Evolutionary conservation across 495 filamentous ascomycete species (phyloP).

Genomic region (Thermochaetoides thermophila): DNA sequence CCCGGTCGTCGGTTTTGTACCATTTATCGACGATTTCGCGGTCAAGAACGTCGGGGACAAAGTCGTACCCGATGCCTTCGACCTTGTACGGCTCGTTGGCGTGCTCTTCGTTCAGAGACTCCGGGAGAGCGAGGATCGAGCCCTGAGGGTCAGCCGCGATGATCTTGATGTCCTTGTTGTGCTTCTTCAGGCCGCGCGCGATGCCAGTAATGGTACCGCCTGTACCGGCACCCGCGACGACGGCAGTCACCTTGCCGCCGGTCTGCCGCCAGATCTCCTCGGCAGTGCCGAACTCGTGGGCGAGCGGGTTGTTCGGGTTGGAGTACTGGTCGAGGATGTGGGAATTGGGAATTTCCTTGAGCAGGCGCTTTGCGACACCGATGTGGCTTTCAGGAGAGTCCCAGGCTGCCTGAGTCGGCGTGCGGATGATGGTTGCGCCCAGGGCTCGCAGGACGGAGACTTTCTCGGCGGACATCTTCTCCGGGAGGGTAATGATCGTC

Average conservation of each 20-base stretch:
- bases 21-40: conserved; percentile 72
- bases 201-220: conserved; percentile 92
- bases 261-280: conserved; percentile 94
- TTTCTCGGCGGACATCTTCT: conserved; percentile 99
- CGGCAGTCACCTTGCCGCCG: conserved; percentile 63
- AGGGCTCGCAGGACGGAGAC: conserved; percentile 85
- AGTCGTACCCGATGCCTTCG: conserved; percentile 97
- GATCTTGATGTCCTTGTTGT: conserved; percentile 67
- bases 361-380: conserved; percentile 73
- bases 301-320: conserved; percentile 81
- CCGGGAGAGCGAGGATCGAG: conserved; percentile 72
- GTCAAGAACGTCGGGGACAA: conserved; percentile 87
- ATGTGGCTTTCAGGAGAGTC: conserved; percentile 95
- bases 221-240: conserved; percentile 89
- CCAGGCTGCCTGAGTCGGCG: conserved; percentile 86
- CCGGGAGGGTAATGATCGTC: conserved; percentile 94
- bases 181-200: conserved; percentile 71
- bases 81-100: conserved; percentile 87
- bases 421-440: conserved; percentile 93
- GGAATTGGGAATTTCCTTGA: conserved; percentile 92
- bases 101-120: conserved; percentile 58
- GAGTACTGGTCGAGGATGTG: conserved; percentile 95
- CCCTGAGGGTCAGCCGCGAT: conserved; percentile 86
- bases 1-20: conserved; percentile 93
- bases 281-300: conserved; percentile 89